A percentile compares a stretch with the other conserved stretches of the same genome.
These are phyloP conservation scores for Backusella australiensis DNA, from an alignment of 192 early-diverging fungal genomes.

Conservation along the genomic window DNA sequence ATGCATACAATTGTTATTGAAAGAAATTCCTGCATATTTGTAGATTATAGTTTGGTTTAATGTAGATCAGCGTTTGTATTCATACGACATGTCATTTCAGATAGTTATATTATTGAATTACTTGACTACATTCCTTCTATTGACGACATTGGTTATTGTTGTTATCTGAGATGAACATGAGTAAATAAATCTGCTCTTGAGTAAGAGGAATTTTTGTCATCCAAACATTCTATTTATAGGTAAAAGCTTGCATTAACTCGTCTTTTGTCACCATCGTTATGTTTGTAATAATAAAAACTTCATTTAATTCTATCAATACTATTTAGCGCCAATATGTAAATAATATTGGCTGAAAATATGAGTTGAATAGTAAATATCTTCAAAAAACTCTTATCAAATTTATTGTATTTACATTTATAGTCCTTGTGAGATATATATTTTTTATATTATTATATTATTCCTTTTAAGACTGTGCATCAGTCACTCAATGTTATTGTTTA, in stretches of 20 bases:
- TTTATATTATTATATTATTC: not conserved
- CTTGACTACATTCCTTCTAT: not conserved
- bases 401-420: not conserved
- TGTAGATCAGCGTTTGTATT: not conserved
- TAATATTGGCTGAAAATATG: not conserved
- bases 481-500: not conserved
- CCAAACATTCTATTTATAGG: constrained; percentile 2
- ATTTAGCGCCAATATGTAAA: not conserved
- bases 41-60: not conserved
- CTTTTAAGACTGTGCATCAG: not conserved
- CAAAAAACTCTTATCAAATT: not conserved
- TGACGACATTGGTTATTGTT: not conserved
- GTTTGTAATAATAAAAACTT: not conserved
- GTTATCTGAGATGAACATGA: not conserved
- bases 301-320: not conserved
- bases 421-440: not conserved
- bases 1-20: not conserved
- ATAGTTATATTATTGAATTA: not conserved
- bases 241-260: constrained; percentile 3
- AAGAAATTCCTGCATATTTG: not conserved
- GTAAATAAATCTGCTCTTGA: not conserved
- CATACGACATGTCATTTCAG: not conserved
- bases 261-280: not conserved
- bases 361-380: not conserved
- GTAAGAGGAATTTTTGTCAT: not conserved